Base-by-base conservation (phyloP, 176 grass and related monocot species). In the Zea luxurians region DNA sequence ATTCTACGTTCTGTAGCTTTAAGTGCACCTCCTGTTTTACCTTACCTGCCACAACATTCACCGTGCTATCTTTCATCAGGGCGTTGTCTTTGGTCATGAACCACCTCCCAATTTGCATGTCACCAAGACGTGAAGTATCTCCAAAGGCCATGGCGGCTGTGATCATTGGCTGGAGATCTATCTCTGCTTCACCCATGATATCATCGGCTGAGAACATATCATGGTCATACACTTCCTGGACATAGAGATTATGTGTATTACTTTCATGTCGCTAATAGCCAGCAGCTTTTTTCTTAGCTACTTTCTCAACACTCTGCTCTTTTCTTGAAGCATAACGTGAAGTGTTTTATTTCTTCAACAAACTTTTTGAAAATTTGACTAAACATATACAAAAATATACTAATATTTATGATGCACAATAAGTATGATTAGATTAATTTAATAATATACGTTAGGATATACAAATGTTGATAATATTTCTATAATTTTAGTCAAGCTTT, bases 131-230 rank as follows among this genome's bases (percentile, higher is more conserved):
- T 2, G 86, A 84, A 8, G 88, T 62, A 77, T 99, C 90, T 65
- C 96, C 92, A 46, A 99, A 99, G 41, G 96, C 96, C 71, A 95
- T 86, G 11, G 82, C 92, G 79, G 90, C 88, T 43, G 96, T 99
- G 63, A 99, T 80, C 92, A 99, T 93, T 37, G 96, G 92, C 60
- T 99, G 90, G 15, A 99, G 83, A 79, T 99, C 96, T 60, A 99
- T 82, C 76, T 99, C 96, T 6, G 92, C 96, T 80, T 99, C 92
- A 35, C 96, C 96, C 96, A 99, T 99, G 78, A 99, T 99, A 78
- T 99, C 96, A 8, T 99, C 96, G 9, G 96, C 96, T 49, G 96
- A 93, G 68, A 99, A 95, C 60, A 80, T 48, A 73, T 99, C 96
- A 3, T 93, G 90, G 70, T 96, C 96, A 48, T 93, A 99, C 68